Conservation (phyloP, 805 yeast species). For the Ascoidea asiatica region DNA sequence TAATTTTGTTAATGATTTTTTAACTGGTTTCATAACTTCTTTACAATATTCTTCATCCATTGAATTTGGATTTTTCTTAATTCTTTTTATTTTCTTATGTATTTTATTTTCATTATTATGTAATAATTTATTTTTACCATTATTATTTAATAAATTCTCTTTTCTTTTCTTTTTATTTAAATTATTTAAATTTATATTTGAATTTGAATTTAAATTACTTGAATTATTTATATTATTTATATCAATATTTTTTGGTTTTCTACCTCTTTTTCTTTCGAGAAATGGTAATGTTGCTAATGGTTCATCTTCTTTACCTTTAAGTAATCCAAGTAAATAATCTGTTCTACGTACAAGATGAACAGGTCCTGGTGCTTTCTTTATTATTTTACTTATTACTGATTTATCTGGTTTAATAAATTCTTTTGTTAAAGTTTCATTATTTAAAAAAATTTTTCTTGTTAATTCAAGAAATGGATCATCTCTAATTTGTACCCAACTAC, state of each 20-base stretch:
- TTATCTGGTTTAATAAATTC: slow-evolving; percentile 16
- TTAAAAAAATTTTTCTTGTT: slow-evolving; percentile 70
- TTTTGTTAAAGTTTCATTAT: slow-evolving; percentile 20
- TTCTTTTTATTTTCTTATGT: background rate
- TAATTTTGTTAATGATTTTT: slow-evolving; percentile 49
- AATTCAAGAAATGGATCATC: slow-evolving; percentile 89
- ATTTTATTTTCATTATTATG: slow-evolving; percentile 1
- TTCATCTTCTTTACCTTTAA: slow-evolving; percentile 38
- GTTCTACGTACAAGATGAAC: slow-evolving; percentile 87
- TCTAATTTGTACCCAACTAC: slow-evolving; percentile 87
- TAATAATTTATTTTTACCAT: background rate
- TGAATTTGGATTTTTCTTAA: slow-evolving; percentile 42
- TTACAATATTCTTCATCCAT: slow-evolving; percentile 69
- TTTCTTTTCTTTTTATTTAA: slow-evolving; percentile 11
- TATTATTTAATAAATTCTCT: slow-evolving; percentile 4
- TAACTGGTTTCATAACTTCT: slow-evolving; percentile 47
- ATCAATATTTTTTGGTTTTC: slow-evolving; percentile 16
- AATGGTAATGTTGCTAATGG: slow-evolving; percentile 2
- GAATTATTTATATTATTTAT: too few relatives aligned
- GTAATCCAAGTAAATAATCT: slow-evolving; percentile 66
- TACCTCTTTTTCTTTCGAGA: slow-evolving; percentile 14
- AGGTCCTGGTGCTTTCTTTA: slow-evolving; percentile 74
- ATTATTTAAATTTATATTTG: slow-evolving; percentile 4
- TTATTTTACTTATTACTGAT: slow-evolving; percentile 18
- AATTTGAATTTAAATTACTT: slow-evolving; percentile 9